These are phyloP conservation scores for Cylindrotheca fusiformis DNA, from an alignment of 108 stramenopile genomes.

Conservation along the genomic window DNA sequence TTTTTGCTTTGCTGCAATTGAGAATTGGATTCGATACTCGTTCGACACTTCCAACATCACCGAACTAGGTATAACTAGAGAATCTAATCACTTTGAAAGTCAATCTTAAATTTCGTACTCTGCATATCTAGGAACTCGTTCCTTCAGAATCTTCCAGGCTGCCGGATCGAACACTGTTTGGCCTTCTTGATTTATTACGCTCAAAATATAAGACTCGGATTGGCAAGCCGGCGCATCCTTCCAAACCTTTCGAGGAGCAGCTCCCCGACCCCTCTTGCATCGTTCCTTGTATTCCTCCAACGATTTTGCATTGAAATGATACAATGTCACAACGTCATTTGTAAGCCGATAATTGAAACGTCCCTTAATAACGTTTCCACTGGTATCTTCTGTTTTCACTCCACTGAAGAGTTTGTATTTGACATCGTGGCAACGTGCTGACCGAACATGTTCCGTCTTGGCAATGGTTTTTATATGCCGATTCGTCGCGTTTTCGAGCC, in stretches of 20 bases:
- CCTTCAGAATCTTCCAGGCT: conserved; percentile 35
- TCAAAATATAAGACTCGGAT: neutral
- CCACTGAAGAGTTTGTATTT: neutral
- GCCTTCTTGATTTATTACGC: neutral
- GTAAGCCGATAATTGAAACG: neutral
- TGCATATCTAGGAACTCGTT: conserved; percentile 37
- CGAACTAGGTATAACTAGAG: too few species aligned
- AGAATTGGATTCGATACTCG: too few species aligned
- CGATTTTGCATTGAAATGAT: conserved; percentile 31
- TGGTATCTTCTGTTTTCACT: conserved; percentile 26
- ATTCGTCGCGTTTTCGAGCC: conserved; percentile 10
- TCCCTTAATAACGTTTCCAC: conserved; percentile 17
- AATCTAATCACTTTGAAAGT: too few species aligned
- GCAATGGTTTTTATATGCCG: conserved; percentile 30
- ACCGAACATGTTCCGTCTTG: conserved; percentile 5
- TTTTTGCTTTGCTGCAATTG: too few species aligned
- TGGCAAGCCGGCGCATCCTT: neutral
- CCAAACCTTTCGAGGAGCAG: conserved; percentile 6
- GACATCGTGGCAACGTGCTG: conserved; percentile 10
- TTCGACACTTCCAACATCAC: too few species aligned
- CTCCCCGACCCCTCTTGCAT: conserved; percentile 28
- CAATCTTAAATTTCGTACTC: too few species aligned
- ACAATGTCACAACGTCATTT: conserved; percentile 15
- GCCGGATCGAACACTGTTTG: conserved; percentile 28
- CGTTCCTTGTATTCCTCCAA: conserved; percentile 19